Evolutionary conservation across 116 monocot genomes (phyloP), one percentile per base, ranked within the genome.

Genomic region (Papilionanthe hybrid): DNA sequence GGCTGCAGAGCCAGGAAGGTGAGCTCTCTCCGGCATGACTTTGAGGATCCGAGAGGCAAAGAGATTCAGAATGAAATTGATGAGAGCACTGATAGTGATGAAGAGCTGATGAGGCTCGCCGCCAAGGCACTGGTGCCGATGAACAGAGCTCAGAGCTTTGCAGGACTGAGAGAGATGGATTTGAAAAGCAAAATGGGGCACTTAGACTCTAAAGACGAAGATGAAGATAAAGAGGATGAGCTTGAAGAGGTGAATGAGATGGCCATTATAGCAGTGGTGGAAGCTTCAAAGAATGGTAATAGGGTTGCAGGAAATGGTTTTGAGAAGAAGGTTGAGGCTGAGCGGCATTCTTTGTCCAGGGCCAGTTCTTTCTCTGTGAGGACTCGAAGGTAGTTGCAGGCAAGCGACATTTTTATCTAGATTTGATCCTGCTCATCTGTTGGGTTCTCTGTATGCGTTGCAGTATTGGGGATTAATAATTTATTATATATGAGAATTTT

Each of bases 311-410:
- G 63, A 63, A 23, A 22, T 63, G 23, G 25, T 20, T 63, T 23
- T 63, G 63, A 63, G 63, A 63, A 7, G 23, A 9, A 23, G 23
- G 63, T 8, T 6, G 23, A 63, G 22, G 25, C 63, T 63, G 69
- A 13, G 69, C 69, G 18, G 27, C 27, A 48, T 45, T 75, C 75
- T 75, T 45, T 49, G 27, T 17, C 7, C 10, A 22, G 27, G 9
- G n/a, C 43, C 27, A 75, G 42, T 49, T 49, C 49, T 49, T 25
- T 49, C 75, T 75, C 75, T 42, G 75, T 49, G 11, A 75, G 75
- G 28, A 75, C 49, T 49, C 75, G 75, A 23, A 50, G 73, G 17
- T 19, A 42, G 37, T 37, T 37, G 20, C 69, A 44, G 73, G 19
- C 17, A 5, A 15, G 69, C 5, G n/a, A 42, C 44, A 18, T 73